Evolutionary conservation across 805 yeast genomes (phyloP), one percentile per base, ranked within the genome.

Genomic region (Lachancea fermentati): DNA sequence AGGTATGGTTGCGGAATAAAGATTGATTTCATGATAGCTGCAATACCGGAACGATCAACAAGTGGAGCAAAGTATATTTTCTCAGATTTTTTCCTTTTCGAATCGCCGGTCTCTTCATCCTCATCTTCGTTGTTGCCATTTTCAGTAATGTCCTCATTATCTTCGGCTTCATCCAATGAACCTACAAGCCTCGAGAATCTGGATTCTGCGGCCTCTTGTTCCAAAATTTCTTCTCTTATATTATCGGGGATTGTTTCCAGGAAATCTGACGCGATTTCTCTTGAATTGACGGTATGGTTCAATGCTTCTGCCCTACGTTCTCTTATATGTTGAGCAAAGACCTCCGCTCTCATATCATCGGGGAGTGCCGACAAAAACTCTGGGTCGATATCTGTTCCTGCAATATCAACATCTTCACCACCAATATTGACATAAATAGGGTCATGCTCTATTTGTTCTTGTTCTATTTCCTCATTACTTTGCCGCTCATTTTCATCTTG

Each of bases 301-400:
- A 64, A 57, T 1, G 73, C 85, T 65, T 68, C 76, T 32, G 69
- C 81, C 44, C 93, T 69, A 43, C 89, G 68, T 49, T 85, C 93
- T 31, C 88, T 67, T 5, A 87, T 67, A 54, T 88, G 95, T 47
- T 87, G 91, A 0, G 89, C 77, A 55, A 85, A 79, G 0, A 88
- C 97, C 54, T 89, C 96, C 47, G 87, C 95, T 36, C 96, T 69
- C 85, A 89, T 84, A 39, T 85, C 93, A 32, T 86, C 95, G 0
- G 97, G 97, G 28, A 89, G 69, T 0, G 96, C 96, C 51, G 81
- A 83, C 45, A 89, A 68, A 57, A 87, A 89, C 49, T 85, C 91
- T 0, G 95, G 95, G 62, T 89, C 97, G 43, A 89, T 86, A 40
- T 85, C 96, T 2, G 95, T 80, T 0, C 93, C 95, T 30, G 89